phyloP scores from a whole-genome alignment of 2,329 filamentous ascomycete species.

The Camillea tinctor region DNA sequence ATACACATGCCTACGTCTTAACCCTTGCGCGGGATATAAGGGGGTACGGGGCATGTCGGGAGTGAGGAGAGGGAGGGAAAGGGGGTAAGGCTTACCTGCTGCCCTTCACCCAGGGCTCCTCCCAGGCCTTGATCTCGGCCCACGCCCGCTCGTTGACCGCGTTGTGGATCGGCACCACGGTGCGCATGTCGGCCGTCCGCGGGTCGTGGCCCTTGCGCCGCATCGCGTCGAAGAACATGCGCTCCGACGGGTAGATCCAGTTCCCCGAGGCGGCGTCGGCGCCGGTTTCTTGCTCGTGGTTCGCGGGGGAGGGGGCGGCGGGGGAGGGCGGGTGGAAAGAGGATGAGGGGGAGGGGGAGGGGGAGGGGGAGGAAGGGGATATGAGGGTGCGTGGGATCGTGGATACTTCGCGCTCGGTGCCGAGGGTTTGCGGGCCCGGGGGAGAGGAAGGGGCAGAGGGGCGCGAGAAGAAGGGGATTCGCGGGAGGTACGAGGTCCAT shows the following conservation, averaged over 20 bases:
- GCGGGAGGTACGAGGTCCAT: slow-evolving; percentile 44
- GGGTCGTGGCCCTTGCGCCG: slow-evolving; percentile 81
- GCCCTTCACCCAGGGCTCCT: slow-evolving; percentile 61
- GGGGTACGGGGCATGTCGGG: slow-evolving; percentile 40
- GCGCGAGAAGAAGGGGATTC: slow-evolving; percentile 41
- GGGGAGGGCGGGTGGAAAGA: slow-evolving; percentile 24
- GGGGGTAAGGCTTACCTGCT: slow-evolving; percentile 51
- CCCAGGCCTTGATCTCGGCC: slow-evolving; percentile 89
- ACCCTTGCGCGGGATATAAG: too few relatives aligned
- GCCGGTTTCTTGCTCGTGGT: slow-evolving; percentile 76
- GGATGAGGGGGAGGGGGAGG: slow-evolving; percentile 41
- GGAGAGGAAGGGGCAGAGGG: slow-evolving; percentile 23
- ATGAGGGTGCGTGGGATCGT: slow-evolving; percentile 69
- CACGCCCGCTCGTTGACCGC: slow-evolving; percentile 97
- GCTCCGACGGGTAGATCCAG: slow-evolving; percentile 96
- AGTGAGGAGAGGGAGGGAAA: not conserved
- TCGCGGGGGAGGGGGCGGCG: slow-evolving; percentile 45
- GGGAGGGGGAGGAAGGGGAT: slow-evolving; percentile 33
- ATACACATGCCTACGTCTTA: too few relatives aligned
- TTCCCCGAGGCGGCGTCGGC: slow-evolving; percentile 71
- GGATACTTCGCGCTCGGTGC: slow-evolving; percentile 70
- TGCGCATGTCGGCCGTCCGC: slow-evolving; percentile 74
- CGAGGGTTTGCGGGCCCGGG: slow-evolving; percentile 45
- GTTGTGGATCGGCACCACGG: slow-evolving; percentile 96
- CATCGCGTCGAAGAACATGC: slow-evolving; percentile 98